A percentile compares a stretch with the other conserved stretches of the same genome.
Conservation (phyloP, 495 filamentous ascomycete species). For the Podospora comata region DNA sequence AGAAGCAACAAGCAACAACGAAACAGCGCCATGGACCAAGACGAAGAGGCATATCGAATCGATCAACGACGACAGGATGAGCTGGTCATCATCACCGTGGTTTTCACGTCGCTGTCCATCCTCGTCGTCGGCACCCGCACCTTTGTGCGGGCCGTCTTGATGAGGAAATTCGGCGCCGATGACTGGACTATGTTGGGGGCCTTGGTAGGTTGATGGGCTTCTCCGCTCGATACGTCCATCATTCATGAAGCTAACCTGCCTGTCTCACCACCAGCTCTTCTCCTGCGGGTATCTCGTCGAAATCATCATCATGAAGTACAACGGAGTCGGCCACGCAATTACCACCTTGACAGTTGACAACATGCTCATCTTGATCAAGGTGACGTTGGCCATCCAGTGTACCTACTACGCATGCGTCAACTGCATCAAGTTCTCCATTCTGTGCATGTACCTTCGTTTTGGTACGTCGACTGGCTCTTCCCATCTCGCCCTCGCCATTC, state of each 20-base stretch:
- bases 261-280: background rate
- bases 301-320: slow-evolving; percentile 1
- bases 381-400: slow-evolving; percentile 4
- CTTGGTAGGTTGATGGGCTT: background rate
- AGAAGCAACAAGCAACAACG: slow-evolving; percentile 1
- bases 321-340: background rate
- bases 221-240: background rate
- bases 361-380: slow-evolving; percentile 4
- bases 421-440: slow-evolving; percentile 9
- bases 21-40: background rate
- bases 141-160: background rate
- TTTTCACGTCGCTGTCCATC: slow-evolving; percentile 6
- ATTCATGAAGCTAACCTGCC: background rate
- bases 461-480: background rate
- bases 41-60: background rate
- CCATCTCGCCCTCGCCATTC: too few species aligned
- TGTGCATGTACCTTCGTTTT: slow-evolving; percentile 7
- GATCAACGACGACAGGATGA: slow-evolving; percentile 1
- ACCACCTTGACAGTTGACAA: slow-evolving; percentile 1
- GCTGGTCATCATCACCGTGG: slow-evolving; percentile 1
- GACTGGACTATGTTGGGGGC: slow-evolving; percentile 4
- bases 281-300: background rate
- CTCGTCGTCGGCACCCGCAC: slow-evolving; percentile 6
- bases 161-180: slow-evolving; percentile 5
- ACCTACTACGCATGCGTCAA: slow-evolving; percentile 9